Evolutionary conservation across 75 land plant genomes (phyloP).

Genomic region (Pinus taeda): DNA sequence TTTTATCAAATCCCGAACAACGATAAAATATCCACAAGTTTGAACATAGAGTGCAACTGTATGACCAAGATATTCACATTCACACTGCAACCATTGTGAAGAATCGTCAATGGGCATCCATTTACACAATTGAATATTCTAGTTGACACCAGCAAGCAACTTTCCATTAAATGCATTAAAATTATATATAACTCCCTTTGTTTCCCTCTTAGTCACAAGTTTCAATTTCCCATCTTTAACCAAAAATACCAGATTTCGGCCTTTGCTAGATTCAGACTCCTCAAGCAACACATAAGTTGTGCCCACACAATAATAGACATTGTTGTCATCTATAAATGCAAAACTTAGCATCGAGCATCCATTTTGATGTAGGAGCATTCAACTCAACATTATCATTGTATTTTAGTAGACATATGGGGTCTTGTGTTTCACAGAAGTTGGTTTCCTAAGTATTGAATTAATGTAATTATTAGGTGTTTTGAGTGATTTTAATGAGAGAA

Average conservation of each 20-base stretch:
- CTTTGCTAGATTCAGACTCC: constrained; percentile 94
- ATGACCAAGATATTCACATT: constrained; percentile 92
- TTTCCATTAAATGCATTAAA: constrained; percentile 97
- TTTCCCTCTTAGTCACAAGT: constrained; percentile 85
- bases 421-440: too few relatives aligned
- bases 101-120: constrained; percentile 98
- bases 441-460: too few relatives aligned
- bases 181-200: constrained; percentile 95
- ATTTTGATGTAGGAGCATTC: too few relatives aligned
- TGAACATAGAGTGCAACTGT: too few relatives aligned
- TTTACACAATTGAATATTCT: constrained; percentile 94
- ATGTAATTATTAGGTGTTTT: too few relatives aligned
- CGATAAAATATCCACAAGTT: constrained; percentile 80
- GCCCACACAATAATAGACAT: constrained; percentile 64
- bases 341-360: constrained; percentile 97
- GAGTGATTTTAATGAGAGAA: too few relatives aligned
- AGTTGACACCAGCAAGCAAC: constrained; percentile 96
- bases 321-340: constrained; percentile 84
- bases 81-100: constrained; percentile 86
- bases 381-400: too few relatives aligned
- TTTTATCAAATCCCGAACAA: constrained; percentile 94
- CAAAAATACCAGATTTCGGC: constrained; percentile 77
- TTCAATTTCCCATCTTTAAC: constrained; percentile 60
- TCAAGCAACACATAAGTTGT: constrained; percentile 96
- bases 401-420: too few relatives aligned